Percentiles rank a stretch among this genome's conserved stretches.
These are phyloP conservation scores for Blastobotrys ciferrii DNA, from an alignment of 1,139 yeast genomes.

Conservation along the genomic window DNA sequence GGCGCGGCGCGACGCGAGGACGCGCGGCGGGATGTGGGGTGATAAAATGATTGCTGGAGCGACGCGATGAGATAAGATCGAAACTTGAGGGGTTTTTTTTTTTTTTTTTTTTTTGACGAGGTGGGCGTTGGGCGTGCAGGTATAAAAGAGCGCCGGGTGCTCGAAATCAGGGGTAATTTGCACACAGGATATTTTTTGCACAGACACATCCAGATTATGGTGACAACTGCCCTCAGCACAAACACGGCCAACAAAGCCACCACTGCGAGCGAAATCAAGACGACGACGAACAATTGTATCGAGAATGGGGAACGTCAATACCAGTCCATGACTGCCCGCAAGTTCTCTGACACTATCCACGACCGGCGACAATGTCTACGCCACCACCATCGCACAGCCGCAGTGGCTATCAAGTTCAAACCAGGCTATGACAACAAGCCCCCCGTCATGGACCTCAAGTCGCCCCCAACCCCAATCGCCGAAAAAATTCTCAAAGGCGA, in stretches of 20 bases:
- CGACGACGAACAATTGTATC: conserved; percentile 10
- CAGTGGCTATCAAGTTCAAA: conserved; percentile 33
- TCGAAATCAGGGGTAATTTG: too few relatives aligned
- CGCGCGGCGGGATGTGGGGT: not conserved
- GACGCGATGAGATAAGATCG: not conserved
- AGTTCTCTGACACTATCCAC: conserved; percentile 12
- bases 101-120: too few relatives aligned
- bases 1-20: too few relatives aligned
- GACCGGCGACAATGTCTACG: conserved; percentile 21
- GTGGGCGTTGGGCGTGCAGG: too few relatives aligned
- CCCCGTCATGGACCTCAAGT: conserved; percentile 18
- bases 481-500: conserved; percentile 36
- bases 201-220: conserved; percentile 4
- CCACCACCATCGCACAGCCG: conserved; percentile 30
- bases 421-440: too few relatives aligned
- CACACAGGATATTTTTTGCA: too few relatives aligned
- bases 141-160: not conserved
- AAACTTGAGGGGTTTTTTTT: conserved; percentile 2
- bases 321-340: conserved; percentile 17
- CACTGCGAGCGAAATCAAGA: conserved; percentile 1
- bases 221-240: conserved; percentile 8
- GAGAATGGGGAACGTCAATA: not conserved
- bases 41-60: not conserved
- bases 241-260: conserved; percentile 6
- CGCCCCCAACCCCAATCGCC: conserved; percentile 34